Base-by-base conservation (phyloP, 2,329 filamentous ascomycete genomes). In the Ophiostoma triangulosporum region DNA sequence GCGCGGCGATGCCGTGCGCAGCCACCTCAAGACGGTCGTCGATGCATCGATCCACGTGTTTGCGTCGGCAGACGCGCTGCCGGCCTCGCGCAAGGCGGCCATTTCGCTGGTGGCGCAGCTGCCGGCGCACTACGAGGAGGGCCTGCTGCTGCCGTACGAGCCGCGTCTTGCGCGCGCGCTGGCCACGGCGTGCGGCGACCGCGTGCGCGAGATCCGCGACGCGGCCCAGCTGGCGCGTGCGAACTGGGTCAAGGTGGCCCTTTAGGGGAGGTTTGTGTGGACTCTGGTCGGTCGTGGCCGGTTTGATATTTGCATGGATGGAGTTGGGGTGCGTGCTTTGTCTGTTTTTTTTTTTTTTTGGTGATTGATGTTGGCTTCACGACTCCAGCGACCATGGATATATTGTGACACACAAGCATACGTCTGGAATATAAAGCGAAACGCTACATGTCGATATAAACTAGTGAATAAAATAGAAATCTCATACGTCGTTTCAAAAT, bases 111-210 rank as follows among this genome's bases (percentile, higher is more conserved):
- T 78, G 3, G 68, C 68, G 3, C 65, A 67, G 29, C 63, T 81
- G 46, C 74, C 77, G 3, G 61, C 60, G 17, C 68, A 69, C 58
- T 76, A 73, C 57, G 76, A 78, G 55, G 66, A 72, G 11, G 65
- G 69, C 6, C 63, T 72, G 48, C 60, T 79, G 20, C 58, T 76
- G 49, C 65, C 71, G 0, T 68, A 72, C 57, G 69, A 69, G 43
- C 68, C 68, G 27, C 65, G 64, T 51, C 68, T 78, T 43, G 67
- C 72, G 56, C 66, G 73, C 4, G 69, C 75, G 51, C 60, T 81
- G 56, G 70, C 72, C 1, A 59, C 66, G 8, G 75, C 76, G 1
- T 77, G 76, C 50, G 77, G 77, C 1, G 76, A 80, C 57, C 63
- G 66, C 6, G 72, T 77, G 8, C 67, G 78, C 45, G 75, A 76